phyloP scores from a whole-genome alignment of 306 rosid genomes.

The Vigna reflexopilosa region DNA sequence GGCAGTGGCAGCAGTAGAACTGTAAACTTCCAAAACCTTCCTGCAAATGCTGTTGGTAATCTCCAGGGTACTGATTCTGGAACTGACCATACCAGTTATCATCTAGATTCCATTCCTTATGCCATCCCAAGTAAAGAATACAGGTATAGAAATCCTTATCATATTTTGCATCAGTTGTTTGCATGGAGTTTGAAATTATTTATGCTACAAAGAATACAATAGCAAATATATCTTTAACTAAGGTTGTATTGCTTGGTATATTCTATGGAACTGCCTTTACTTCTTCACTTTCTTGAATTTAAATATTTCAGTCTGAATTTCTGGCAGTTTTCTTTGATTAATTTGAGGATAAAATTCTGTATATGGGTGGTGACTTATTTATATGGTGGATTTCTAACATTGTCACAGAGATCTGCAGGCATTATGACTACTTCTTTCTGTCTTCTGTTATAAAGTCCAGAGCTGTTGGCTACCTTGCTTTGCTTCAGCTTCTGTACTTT shows the following conservation, averaged over 20 bases:
- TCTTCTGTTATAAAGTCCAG: slow-evolving; percentile 1
- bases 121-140: slow-evolving; percentile 76
- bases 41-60: slow-evolving; percentile 52
- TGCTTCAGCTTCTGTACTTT: slow-evolving; percentile 28
- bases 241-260: not conserved
- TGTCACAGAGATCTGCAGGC: slow-evolving; percentile 26
- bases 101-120: slow-evolving; percentile 73
- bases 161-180: slow-evolving; percentile 7
- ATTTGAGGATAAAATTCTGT: slow-evolving; percentile 13
- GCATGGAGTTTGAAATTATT: slow-evolving; percentile 1
- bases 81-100: slow-evolving; percentile 56
- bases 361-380: slow-evolving; percentile 8
- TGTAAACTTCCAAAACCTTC: slow-evolving; percentile 63
- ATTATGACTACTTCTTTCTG: slow-evolving; percentile 11
- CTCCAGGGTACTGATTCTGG: slow-evolving; percentile 48
- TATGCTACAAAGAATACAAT: not conserved
- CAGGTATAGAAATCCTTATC: slow-evolving; percentile 54
- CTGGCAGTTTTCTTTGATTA: not conserved
- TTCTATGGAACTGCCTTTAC: not conserved
- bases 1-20: slow-evolving; percentile 50
- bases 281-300: slow-evolving; percentile 8
- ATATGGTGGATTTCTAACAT: slow-evolving; percentile 13
- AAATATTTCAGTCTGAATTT: slow-evolving; percentile 10
- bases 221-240: not conserved
- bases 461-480: slow-evolving; percentile 11